Conservation (phyloP, 2,329 filamentous ascomycete genomes). For the Kalmusia sp. region DNA sequence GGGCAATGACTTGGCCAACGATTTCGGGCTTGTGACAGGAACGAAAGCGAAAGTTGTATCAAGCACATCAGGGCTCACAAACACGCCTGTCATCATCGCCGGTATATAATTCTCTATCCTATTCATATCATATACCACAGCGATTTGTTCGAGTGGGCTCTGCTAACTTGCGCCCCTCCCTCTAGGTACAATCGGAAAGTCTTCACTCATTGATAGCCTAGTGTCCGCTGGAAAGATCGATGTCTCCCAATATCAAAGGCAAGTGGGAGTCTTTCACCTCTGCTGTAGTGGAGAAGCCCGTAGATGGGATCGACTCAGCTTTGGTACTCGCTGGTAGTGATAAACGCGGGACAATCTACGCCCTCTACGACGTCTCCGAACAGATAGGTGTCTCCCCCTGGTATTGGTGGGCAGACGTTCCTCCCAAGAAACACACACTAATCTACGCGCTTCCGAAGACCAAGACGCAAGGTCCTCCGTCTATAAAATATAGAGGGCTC, state of each 20-base stretch:
- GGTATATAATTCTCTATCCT: no score
- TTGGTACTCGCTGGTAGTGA: slow-evolving; percentile 71
- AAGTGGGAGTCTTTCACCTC: slow-evolving; percentile 73
- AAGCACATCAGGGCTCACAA: slow-evolving; percentile 19
- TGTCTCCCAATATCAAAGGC: slow-evolving; percentile 60
- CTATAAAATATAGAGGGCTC: slow-evolving; percentile 70
- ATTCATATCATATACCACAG: no score
- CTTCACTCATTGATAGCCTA: slow-evolving; percentile 64
- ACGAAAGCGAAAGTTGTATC: slow-evolving; percentile 57
- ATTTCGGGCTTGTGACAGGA: slow-evolving; percentile 72
- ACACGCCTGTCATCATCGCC: slow-evolving; percentile 62
- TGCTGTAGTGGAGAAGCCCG: slow-evolving; percentile 61
- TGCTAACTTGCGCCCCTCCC: background rate
- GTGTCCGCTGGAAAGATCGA: slow-evolving; percentile 63
- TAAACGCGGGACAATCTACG: slow-evolving; percentile 70
- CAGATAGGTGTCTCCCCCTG: slow-evolving; percentile 74
- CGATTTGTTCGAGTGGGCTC: background rate
- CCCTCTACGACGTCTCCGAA: slow-evolving; percentile 72
- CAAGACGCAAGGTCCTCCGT: slow-evolving; percentile 64
- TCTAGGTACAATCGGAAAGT: slow-evolving; percentile 64
- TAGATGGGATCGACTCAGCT: slow-evolving; percentile 61
- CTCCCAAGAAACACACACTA: slow-evolving; percentile 55
- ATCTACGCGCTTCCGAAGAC: slow-evolving; percentile 62
- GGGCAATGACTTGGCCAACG: slow-evolving; percentile 67
- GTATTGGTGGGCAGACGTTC: slow-evolving; percentile 72